Evolutionary conservation across 306 rosid genomes (phyloP).

Genomic region (Bauhinia variegata): DNA sequence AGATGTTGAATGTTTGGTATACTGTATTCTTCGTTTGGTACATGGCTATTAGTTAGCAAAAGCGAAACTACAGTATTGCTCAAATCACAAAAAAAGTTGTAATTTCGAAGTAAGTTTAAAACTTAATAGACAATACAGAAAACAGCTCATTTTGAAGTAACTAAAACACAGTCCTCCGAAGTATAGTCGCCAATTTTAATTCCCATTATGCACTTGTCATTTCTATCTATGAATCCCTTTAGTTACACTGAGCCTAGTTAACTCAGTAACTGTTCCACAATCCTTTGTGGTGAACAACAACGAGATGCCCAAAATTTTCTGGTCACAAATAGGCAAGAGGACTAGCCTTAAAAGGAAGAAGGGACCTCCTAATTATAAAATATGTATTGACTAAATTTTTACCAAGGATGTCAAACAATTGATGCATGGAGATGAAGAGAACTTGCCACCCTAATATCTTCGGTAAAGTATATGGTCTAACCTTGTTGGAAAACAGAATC

Average conservation of each 20-base stretch:
- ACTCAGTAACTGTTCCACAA: not conserved
- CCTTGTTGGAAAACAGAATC: too few species aligned
- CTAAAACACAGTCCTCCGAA: not conserved
- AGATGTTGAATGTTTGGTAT: not conserved
- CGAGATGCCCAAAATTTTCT: too few species aligned
- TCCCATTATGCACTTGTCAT: slow-evolving; percentile 24
- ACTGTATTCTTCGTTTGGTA: slow-evolving; percentile 17
- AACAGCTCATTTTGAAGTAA: not conserved
- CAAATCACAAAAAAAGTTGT: not conserved
- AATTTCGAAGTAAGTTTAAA: slow-evolving; percentile 2
- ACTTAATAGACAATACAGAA: not conserved
- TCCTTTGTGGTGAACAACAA: too few species aligned
- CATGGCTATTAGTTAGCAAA: slow-evolving; percentile 23
- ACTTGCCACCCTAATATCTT: too few species aligned
- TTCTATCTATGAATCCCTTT: slow-evolving; percentile 9
- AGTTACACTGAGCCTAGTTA: not conserved
- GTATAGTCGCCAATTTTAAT: slow-evolving; percentile 10
- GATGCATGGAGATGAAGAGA: too few species aligned
- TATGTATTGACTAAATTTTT: too few species aligned
- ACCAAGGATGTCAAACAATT: too few species aligned
- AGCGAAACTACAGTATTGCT: slow-evolving; percentile 14
- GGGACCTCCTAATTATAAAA: too few species aligned
- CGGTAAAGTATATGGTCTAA: too few species aligned
- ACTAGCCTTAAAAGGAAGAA: too few species aligned
- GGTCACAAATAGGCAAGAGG: too few species aligned